These are phyloP conservation scores for Juncus inflexus DNA, from an alignment of 176 grass and related monocot species.

Conservation along the genomic window DNA sequence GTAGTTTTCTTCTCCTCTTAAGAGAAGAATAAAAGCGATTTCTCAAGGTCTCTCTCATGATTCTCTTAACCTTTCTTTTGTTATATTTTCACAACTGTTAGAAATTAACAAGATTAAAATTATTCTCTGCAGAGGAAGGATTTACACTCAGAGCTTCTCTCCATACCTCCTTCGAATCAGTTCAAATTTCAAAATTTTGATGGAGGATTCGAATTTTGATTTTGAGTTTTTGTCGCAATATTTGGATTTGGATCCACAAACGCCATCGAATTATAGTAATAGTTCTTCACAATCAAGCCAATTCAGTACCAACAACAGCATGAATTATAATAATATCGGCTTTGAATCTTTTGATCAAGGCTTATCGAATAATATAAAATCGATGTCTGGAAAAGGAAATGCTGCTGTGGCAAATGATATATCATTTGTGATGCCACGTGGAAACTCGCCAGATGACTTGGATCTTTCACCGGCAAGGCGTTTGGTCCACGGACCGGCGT, in stretches of 20 bases:
- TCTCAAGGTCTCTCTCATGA: conserved; percentile 14
- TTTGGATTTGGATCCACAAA: not conserved
- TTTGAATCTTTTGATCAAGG: conserved; percentile 1
- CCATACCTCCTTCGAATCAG: not conserved
- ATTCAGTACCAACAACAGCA: not conserved
- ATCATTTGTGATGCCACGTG: conserved; percentile 11
- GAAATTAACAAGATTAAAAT: too few relatives aligned
- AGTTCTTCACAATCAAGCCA: conserved; percentile 14
- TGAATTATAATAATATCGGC: not conserved
- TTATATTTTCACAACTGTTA: too few relatives aligned
- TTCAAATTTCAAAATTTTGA: not conserved
- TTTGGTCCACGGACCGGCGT: conserved; percentile 22
- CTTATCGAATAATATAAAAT: not conserved
- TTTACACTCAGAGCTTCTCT: too few relatives aligned
- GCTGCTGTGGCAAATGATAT: not conserved
- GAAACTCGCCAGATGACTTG: conserved; percentile 13
- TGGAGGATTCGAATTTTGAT: conserved; percentile 20
- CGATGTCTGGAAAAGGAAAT: conserved; percentile 4
- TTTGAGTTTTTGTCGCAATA: conserved; percentile 10
- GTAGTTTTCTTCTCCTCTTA: not conserved
- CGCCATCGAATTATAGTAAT: not conserved
- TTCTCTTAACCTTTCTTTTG: too few relatives aligned
- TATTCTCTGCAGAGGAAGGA: too few relatives aligned
- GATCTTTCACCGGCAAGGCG: conserved; percentile 21
- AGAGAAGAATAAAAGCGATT: conserved; percentile 5